Conservation (phyloP, 805 yeast species). For the Komagataella pastoris region DNA sequence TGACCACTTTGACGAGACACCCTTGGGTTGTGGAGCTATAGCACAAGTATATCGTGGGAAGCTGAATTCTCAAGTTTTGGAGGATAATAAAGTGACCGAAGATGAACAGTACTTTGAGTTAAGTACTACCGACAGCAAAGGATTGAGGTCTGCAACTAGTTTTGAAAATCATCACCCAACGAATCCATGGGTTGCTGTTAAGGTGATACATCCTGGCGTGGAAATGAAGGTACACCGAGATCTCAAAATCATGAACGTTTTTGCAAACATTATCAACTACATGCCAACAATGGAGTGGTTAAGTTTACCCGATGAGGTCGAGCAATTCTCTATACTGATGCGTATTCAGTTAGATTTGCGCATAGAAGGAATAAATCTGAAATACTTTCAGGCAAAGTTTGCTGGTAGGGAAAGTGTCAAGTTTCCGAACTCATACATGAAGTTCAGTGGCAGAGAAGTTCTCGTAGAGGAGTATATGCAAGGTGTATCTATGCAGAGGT, state of each 20-base stretch:
- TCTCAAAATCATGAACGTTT: constrained; percentile 66
- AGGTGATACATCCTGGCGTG: constrained; percentile 85
- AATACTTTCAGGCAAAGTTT: constrained; percentile 61
- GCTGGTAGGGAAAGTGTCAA: constrained; percentile 40
- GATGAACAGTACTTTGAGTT: constrained; percentile 16
- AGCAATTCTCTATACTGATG: constrained; percentile 79
- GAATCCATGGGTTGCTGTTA: constrained; percentile 66
- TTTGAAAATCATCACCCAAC: constrained; percentile 21
- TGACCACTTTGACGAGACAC: constrained; percentile 60
- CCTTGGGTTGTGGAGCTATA: constrained; percentile 96
- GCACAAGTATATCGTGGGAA: constrained; percentile 87
- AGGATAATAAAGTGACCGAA: constrained; percentile 5
- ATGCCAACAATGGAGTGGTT: constrained; percentile 98
- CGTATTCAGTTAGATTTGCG: constrained; percentile 77
- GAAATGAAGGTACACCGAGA: constrained; percentile 65
- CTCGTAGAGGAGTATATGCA: constrained; percentile 76
- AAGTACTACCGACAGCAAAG: constrained; percentile 4
- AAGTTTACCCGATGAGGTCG: constrained; percentile 87
- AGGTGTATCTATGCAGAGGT: constrained; percentile 70
- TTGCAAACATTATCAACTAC: constrained; percentile 55
- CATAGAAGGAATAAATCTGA: constrained; percentile 75
- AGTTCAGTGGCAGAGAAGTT: constrained; percentile 53
- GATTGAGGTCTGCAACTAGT: neutral
- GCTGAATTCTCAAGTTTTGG: constrained; percentile 28
- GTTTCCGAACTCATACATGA: constrained; percentile 68